Percentiles rank a stretch among this genome's conserved stretches.
phyloP scores from a whole-genome alignment of 208 protist species.

The Acanthamoeba culbertsoni region DNA sequence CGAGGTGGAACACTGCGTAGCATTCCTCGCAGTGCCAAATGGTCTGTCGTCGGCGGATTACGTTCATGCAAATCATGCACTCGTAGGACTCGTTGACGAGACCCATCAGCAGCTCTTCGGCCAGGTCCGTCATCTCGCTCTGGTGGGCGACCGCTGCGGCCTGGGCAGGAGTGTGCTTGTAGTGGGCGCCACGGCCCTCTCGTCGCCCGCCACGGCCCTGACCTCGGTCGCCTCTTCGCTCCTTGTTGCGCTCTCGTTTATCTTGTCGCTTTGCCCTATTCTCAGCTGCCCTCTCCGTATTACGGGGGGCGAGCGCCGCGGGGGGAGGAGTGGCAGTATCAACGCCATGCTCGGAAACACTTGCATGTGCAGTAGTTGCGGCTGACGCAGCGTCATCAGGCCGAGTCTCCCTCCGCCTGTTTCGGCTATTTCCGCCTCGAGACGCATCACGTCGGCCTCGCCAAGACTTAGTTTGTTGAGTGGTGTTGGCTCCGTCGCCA shows the following conservation, averaged over 20 bases:
- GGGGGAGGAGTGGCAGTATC: too few relatives aligned
- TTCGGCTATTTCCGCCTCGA: background rate
- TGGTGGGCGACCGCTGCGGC: background rate
- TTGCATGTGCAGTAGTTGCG: too few relatives aligned
- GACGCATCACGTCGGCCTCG: background rate
- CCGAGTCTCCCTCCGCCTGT: background rate
- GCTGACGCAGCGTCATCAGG: too few relatives aligned
- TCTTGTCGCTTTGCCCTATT: too few relatives aligned
- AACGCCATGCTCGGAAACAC: too few relatives aligned
- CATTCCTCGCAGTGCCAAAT: conserved; percentile 78
- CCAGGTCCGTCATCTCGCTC: background rate
- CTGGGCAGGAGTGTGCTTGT: background rate
- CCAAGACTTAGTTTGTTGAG: background rate
- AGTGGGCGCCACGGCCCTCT: background rate
- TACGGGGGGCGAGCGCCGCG: too few relatives aligned
- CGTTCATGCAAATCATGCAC: conserved; percentile 80
- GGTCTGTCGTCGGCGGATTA: background rate
- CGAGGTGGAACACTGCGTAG: conserved; percentile 78
- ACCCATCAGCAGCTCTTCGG: conserved; percentile 9
- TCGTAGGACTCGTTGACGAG: conserved; percentile 75
- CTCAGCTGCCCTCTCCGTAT: too few relatives aligned
- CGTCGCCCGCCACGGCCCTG: background rate
- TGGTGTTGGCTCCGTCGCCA: background rate
- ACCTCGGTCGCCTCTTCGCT: background rate
- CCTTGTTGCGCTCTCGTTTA: too few relatives aligned